Evolutionary conservation across 805 yeast species (phyloP).

Genomic region (Starmerella floris): DNA sequence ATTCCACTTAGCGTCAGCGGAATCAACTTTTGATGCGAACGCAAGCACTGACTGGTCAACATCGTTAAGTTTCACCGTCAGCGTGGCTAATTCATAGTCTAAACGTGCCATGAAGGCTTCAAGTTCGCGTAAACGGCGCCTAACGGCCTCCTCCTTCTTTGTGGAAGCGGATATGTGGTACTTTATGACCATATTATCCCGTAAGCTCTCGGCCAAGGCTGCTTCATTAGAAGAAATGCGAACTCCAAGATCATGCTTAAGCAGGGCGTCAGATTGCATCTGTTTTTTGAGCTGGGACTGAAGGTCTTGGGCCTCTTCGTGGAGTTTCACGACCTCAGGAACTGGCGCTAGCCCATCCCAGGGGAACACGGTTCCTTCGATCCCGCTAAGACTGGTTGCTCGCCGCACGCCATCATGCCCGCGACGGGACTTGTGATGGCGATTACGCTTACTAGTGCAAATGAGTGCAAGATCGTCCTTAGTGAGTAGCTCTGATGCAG

Average conservation of each 20-base stretch:
- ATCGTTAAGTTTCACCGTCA: conserved; percentile 50
- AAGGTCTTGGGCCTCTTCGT: conserved; percentile 15
- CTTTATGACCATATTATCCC: conserved; percentile 20
- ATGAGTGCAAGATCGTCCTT: not conserved
- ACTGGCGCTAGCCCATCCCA: conserved; percentile 18
- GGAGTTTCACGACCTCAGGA: conserved; percentile 12
- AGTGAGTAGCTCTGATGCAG: too few relatives aligned
- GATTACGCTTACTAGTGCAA: not conserved
- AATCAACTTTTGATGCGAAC: conserved; percentile 31
- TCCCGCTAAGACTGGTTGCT: conserved; percentile 13
- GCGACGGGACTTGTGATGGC: not conserved
- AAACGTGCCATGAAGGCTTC: conserved; percentile 43
- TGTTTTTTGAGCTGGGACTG: conserved; percentile 9
- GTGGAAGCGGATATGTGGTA: conserved; percentile 18
- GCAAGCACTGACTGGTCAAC: conserved; percentile 46
- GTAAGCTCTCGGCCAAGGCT: conserved; percentile 17
- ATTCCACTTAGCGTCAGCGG: conserved; percentile 23
- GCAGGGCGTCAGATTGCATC: conserved; percentile 8
- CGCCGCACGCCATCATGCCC: conserved; percentile 15
- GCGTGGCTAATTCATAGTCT: conserved; percentile 49
- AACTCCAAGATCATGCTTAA: conserved; percentile 7
- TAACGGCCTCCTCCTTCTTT: conserved; percentile 21
- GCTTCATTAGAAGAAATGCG: conserved; percentile 16
- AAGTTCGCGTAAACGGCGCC: conserved; percentile 35
- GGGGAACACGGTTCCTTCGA: conserved; percentile 15